Evolutionary conservation across 352 stramenopile genomes (phyloP).

Genomic region (Pythium sukuiense): DNA sequence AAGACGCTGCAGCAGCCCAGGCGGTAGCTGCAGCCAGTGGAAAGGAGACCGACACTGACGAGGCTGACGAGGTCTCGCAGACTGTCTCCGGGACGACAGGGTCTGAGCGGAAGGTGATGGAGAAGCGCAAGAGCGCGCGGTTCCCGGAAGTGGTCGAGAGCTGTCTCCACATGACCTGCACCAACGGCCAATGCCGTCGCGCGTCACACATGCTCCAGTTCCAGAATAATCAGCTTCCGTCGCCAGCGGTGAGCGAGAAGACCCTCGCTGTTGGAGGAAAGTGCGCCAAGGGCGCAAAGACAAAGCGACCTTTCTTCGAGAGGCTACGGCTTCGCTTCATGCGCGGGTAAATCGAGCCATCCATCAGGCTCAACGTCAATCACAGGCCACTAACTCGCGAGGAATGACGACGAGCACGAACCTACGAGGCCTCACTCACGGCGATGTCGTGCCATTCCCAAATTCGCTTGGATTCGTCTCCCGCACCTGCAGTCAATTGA

Average conservation of each 20-base stretch:
- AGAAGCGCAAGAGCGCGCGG: conserved; percentile 25
- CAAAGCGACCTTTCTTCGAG: conserved; percentile 40
- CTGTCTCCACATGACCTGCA: conserved; percentile 71
- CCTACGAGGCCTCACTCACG: too few relatives aligned
- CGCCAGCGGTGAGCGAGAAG: conserved; percentile 9
- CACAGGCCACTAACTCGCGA: not conserved
- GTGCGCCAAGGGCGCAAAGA: conserved; percentile 23
- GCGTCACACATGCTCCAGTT: not conserved
- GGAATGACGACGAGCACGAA: not conserved
- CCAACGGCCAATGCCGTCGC: conserved; percentile 34
- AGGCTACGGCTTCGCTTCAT: conserved; percentile 43
- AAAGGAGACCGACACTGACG: not conserved
- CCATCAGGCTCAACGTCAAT: conserved; percentile 17
- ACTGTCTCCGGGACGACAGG: conserved; percentile 5
- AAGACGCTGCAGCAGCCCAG: conserved; percentile 32
- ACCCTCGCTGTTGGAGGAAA: conserved; percentile 6
- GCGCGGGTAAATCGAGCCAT: conserved; percentile 15
- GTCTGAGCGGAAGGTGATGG: not conserved
- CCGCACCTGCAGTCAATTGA: not conserved
- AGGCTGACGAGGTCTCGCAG: not conserved
- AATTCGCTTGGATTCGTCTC: not conserved
- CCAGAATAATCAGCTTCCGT: conserved; percentile 2
- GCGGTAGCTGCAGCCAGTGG: not conserved
- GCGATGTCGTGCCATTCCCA: conserved; percentile 1
- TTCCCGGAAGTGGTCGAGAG: conserved; percentile 66